Base-by-base conservation (phyloP, 2,329 filamentous ascomycete species). In the Alternaria atra region DNA sequence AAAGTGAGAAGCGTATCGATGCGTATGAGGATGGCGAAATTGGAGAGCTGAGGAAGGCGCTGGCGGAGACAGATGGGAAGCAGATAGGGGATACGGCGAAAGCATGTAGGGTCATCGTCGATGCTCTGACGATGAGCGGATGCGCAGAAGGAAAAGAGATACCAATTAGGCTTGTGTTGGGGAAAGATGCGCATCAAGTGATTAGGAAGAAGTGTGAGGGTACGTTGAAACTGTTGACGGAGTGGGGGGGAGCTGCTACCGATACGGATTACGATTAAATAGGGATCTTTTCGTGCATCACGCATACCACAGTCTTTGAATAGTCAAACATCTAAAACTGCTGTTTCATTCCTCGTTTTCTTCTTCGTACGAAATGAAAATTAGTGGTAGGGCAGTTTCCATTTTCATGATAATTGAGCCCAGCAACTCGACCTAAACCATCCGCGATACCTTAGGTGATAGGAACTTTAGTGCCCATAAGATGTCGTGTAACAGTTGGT, bases 61-160 rank as follows among this genome's bases (percentile, higher is more conserved):
- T 86, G 32, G 71, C 73, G 3, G 42, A 44, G 3, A 73, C 74
- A 10, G 75, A 87, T 61, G 79, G 83, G 15, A 81, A 83, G 0
- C 86, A 89, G 75, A 81, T 78, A 0, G 87, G 87, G 0, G 86
- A 89, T 68, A 80, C 86, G 3, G 75, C 73, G 17, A 88, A 88
- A 77, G 87, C 84, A 0, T 77, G 79, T 7, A 80, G 76, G 57
- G 80, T 85, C 1, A 78, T 87, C 29, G 80, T 89, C 5, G 87
- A 90, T 64, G 78, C 87, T 13, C 65, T 90, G 65, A 87, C 84
- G 7, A 78, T 78, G 43, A 81, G 77, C 2, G 86, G 86, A 0
- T 77, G 78, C 25, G 84, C 79, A 20, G 71, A 74, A 60, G 86
- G 84, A 0, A 84, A 74, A 64, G 79, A 83, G 20, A 76, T 89